Evolutionary conservation across 257 asterid genomes (phyloP), one percentile per base, ranked within the genome.

Genomic region (Penstemon davidsonii): DNA sequence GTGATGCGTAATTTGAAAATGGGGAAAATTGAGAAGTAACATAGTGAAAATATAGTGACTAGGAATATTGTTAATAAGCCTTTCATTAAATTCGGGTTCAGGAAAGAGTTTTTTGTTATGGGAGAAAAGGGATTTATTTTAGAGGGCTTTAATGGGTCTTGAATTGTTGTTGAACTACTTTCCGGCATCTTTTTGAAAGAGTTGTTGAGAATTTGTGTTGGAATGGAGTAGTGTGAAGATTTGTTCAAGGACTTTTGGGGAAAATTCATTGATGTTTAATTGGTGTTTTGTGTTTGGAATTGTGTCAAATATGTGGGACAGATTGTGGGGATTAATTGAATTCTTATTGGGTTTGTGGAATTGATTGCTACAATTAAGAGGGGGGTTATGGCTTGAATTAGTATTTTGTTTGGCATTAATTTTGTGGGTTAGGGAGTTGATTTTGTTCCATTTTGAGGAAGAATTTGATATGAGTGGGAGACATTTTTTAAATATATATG

Each of bases 11-110:
- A 67, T 5, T 41, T 65, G 8, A 37, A 40, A 50, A 62, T 37
- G 33, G 96, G 86, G 46, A 78, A 73, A 9, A 74, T 44, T 4
- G 87, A 72, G 76, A 78, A 79, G 71, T 63, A 82, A 13, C 73
- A 66, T 4, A 88, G 25, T 11, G 83, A 82, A 18, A 81, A 64
- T 1, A 76, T 74, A 0, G 73, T 81, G 3, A 86, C 18, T 7
- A 77, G 3, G 65, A 65, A 82, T 69, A 86, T 55, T 4, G 80
- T 74, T 5, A 85, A 52, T 9, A 88, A 39, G 63, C 66, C 67
- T 69, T 73, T 91, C 84, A 84, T 79, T 75, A 81, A 72, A 50
- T 62, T 66, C 0, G 84, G 65, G 71, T 49, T 56, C 15, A 73
- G 4, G 19, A 73, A 8, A 8, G 44, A 39, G 3, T 11, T 15